These are phyloP conservation scores for Henckelia pumila DNA, from an alignment of 257 asterid species.

Conservation along the genomic window DNA sequence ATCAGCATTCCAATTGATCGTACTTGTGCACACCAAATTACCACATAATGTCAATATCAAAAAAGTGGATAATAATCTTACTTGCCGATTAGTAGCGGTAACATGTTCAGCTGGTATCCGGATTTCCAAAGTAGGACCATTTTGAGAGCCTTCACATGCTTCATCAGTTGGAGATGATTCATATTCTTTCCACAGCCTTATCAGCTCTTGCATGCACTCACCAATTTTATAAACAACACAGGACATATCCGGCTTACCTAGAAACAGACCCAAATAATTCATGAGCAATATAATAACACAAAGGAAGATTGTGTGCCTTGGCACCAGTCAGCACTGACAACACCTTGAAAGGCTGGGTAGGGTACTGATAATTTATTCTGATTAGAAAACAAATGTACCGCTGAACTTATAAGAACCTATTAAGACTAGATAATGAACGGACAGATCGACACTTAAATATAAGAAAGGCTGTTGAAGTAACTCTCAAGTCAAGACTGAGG, in stretches of 20 bases:
- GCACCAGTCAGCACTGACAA: constrained; percentile 7
- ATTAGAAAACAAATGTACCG: constrained; percentile 9
- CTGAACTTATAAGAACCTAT: neutral
- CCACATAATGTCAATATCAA: constrained; percentile 21
- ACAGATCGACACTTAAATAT: constrained; percentile 10
- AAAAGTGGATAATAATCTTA: constrained; percentile 29
- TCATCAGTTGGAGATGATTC: constrained; percentile 57
- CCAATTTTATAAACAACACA: constrained; percentile 79
- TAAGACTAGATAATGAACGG: neutral
- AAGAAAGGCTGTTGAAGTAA: constrained; percentile 1
- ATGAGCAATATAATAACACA: constrained; percentile 17
- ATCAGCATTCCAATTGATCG: neutral
- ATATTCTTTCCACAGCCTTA: constrained; percentile 75
- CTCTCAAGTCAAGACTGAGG: neutral
- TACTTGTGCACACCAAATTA: neutral
- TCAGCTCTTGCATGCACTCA: constrained; percentile 85
- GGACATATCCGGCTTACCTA: constrained; percentile 69
- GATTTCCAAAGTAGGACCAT: constrained; percentile 84
- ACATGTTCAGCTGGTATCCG: constrained; percentile 95
- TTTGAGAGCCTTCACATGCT: constrained; percentile 56
- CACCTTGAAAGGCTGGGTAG: constrained; percentile 15
- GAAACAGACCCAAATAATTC: constrained; percentile 26
- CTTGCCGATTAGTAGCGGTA: constrained; percentile 94
- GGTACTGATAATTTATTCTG: neutral
- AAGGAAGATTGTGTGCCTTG: too few species aligned